Evolutionary conservation across 805 yeast genomes (phyloP).

Genomic region (Candida pini): DNA sequence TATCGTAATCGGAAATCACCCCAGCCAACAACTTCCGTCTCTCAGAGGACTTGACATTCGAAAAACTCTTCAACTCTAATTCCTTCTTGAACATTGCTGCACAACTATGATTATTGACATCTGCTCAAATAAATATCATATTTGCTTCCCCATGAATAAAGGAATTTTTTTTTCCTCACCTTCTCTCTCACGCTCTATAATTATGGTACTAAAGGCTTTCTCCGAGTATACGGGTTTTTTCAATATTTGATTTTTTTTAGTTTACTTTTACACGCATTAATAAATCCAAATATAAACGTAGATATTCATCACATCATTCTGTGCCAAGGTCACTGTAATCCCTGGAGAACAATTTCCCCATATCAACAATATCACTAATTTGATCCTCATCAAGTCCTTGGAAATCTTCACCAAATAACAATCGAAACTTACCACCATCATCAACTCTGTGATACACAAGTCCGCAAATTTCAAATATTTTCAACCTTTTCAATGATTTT

Average conservation of each 20-base stretch:
- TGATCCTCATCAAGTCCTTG: slow-evolving; percentile 16
- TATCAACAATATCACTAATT: slow-evolving; percentile 20
- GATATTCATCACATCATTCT: too few species aligned
- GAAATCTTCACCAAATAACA: slow-evolving; percentile 21
- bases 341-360: slow-evolving; percentile 23
- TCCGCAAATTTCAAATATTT: slow-evolving; percentile 28
- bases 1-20: slow-evolving; percentile 37
- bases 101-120: too few species aligned
- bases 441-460: slow-evolving; percentile 18
- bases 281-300: too few species aligned
- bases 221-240: too few species aligned
- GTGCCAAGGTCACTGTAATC: slow-evolving; percentile 2
- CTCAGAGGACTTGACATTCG: slow-evolving; percentile 81
- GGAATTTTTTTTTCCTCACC: too few species aligned
- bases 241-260: too few species aligned
- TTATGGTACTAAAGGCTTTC: too few species aligned
- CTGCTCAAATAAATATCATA: too few species aligned
- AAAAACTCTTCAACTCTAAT: slow-evolving; percentile 59
- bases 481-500: slow-evolving; percentile 13
- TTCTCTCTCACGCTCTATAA: too few species aligned
- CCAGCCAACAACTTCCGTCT: slow-evolving; percentile 47
- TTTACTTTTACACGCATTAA: too few species aligned
- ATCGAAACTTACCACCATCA: slow-evolving; percentile 8
- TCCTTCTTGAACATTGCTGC: slow-evolving; percentile 52
- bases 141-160: too few species aligned